phyloP scores from a whole-genome alignment of 352 stramenopile species.

The Pythium oligandrum region DNA sequence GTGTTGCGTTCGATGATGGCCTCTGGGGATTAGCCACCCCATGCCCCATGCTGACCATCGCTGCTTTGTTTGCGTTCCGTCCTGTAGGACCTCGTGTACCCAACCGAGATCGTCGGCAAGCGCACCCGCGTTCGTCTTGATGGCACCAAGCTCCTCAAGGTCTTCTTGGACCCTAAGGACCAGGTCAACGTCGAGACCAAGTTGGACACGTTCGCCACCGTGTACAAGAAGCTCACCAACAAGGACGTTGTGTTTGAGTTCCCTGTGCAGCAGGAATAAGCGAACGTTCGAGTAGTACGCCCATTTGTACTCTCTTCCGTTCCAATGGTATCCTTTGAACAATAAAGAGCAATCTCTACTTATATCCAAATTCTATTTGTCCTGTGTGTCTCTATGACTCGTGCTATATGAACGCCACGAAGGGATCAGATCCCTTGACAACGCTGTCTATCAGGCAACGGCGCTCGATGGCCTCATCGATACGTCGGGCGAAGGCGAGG shows the following conservation, averaged over 20 bases:
- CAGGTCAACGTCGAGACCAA: conserved; percentile 99
- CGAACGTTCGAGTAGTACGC: conserved; percentile 21
- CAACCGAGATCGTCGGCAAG: conserved; percentile 99
- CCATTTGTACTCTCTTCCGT: conserved; percentile 16
- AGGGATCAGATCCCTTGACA: too few species aligned
- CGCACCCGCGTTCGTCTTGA: conserved; percentile 96
- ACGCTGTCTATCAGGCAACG: too few species aligned
- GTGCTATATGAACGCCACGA: too few species aligned
- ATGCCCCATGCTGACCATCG: conserved; percentile 81
- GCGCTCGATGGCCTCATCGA: too few species aligned
- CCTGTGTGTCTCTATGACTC: neutral
- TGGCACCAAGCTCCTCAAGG: conserved; percentile 97
- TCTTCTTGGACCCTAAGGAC: conserved; percentile 98
- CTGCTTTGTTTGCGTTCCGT: conserved; percentile 12
- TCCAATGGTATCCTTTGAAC: conserved; percentile 41
- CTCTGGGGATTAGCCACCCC: conserved; percentile 87
- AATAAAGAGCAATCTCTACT: conserved; percentile 42
- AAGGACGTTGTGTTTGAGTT: conserved; percentile 99
- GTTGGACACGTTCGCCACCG: conserved; percentile 98
- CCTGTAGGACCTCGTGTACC: conserved; percentile 96
- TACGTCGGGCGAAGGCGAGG: too few species aligned
- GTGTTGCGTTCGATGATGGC: conserved; percentile 78
- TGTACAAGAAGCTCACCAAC: conserved; percentile 99
- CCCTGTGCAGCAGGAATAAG: conserved; percentile 86
- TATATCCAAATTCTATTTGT: neutral